These are phyloP conservation scores for Samsoniella hepiali DNA, from an alignment of 2,329 filamentous ascomycete species.

Conservation along the genomic window DNA sequence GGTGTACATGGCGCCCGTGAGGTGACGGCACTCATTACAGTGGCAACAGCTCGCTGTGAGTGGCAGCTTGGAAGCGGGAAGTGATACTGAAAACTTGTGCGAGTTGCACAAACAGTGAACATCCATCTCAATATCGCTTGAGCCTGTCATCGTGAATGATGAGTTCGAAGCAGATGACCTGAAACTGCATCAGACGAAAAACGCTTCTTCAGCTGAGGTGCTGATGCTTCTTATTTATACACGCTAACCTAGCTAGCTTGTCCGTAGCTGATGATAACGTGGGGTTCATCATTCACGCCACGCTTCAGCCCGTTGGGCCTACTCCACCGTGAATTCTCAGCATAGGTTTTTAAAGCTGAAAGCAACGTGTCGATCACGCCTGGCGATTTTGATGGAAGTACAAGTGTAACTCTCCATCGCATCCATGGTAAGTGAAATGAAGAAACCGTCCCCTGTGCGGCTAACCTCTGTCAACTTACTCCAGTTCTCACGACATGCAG, in stretches of 20 bases:
- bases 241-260: neutral
- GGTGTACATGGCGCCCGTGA: slow-evolving; percentile 43
- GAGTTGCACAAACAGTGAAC: slow-evolving; percentile 43
- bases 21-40: slow-evolving; percentile 46
- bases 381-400: too few species aligned
- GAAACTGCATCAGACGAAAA: neutral
- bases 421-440: neutral
- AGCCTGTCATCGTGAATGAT: neutral
- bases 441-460: too few species aligned
- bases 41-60: slow-evolving; percentile 43
- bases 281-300: neutral
- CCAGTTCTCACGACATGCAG: neutral
- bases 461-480: neutral
- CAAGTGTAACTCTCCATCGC: neutral
- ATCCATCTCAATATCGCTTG: neutral
- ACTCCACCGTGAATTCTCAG: slow-evolving; percentile 2
- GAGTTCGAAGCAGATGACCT: neutral
- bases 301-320: neutral
- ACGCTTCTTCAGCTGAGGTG: neutral
- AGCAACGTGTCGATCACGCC: neutral
- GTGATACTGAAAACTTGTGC: slow-evolving; percentile 36
- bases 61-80: slow-evolving; percentile 38
- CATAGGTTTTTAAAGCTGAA: neutral
- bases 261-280: neutral
- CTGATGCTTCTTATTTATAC: neutral